Evolutionary conservation across 176 grass and related monocot species (phyloP), one percentile per base, ranked within the genome.

Genomic region (Eleusine indica): DNA sequence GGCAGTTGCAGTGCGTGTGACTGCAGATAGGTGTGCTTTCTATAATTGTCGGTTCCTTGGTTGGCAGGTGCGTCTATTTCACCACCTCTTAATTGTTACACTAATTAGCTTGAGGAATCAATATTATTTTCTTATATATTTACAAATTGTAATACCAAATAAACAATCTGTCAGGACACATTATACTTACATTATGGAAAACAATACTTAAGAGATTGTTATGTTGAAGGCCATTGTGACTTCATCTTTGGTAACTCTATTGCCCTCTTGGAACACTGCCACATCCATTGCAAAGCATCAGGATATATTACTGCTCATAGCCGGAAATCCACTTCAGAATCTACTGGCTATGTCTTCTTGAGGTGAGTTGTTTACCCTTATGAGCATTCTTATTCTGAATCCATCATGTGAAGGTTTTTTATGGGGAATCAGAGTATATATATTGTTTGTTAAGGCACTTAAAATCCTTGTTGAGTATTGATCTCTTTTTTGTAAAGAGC

Each of bases 261-360:
- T 81, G 93, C 93, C 72, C 86, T 99, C 66, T 67, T 99, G 57
- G 93, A 99, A 72, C 93, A 94, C 90, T 94, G 96, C 85, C 96
- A 99, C 83, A 94, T 99, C 82, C 93, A 99, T 67, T 99, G 93
- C 87, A 99, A 96, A 88, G 39, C 87, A 22, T 69, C 86, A 3
- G 96, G 93, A 80, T 99, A 86, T 86, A 90, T 99, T 78, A 99
- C 96, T 73, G 93, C 96, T 83, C 96, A 99, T 83, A 99, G 96
- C 71, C 88, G 96, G 54, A 99, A 99, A 84, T 87, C 96, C n/a
- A 87, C 93, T 63, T 91, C 91, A 48, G 93, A 99, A 80, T 88
- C 89, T 53, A 99, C 91, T 91, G 96, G 91, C 40, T 99, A 99
- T 82, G 91, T 99, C 39, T 99, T 96, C 72, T 85, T 99, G 78